These are phyloP conservation scores for Cynanchum wilfordii DNA, from an alignment of 257 asterid genomes.

Conservation along the genomic window DNA sequence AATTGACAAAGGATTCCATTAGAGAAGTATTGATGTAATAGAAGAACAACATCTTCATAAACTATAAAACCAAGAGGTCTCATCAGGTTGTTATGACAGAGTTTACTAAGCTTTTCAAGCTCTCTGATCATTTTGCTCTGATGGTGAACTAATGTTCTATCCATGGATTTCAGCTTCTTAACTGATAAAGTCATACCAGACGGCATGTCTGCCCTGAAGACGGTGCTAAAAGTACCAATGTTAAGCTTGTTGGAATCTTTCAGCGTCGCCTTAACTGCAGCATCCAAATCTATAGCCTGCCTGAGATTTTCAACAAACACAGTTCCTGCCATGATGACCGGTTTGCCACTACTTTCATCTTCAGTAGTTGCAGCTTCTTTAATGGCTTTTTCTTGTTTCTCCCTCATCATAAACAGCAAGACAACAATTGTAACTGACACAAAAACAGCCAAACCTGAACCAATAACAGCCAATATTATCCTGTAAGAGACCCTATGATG, in stretches of 20 bases:
- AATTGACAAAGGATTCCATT: constrained; percentile 72
- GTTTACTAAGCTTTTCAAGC: constrained; percentile 80
- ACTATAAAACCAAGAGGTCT: constrained; percentile 79
- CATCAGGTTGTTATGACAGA: constrained; percentile 70
- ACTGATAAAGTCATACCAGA: constrained; percentile 81
- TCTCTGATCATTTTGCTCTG: constrained; percentile 85
- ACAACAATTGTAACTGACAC: constrained; percentile 68
- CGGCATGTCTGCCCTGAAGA: constrained; percentile 93
- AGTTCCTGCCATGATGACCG: constrained; percentile 73
- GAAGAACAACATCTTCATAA: constrained; percentile 69
- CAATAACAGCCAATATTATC: constrained; percentile 69
- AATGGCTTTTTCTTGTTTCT: constrained; percentile 74
- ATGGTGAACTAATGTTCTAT: constrained; percentile 61
- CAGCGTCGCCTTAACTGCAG: constrained; percentile 66
- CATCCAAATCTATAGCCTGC: constrained; percentile 86
- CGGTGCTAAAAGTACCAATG: constrained; percentile 76
- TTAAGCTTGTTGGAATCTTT: constrained; percentile 69
- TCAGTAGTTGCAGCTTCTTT: constrained; percentile 34
- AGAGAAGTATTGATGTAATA: constrained; percentile 54
- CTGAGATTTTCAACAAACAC: constrained; percentile 72
- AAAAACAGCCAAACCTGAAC: constrained; percentile 88
- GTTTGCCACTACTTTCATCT: constrained; percentile 37
- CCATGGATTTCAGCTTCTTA: constrained; percentile 72
- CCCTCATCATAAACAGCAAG: constrained; percentile 84
- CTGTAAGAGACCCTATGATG: constrained; percentile 84